These are phyloP conservation scores for Serendipita sp. DNA, from an alignment of 768 basidiomycete species.

Conservation along the genomic window DNA sequence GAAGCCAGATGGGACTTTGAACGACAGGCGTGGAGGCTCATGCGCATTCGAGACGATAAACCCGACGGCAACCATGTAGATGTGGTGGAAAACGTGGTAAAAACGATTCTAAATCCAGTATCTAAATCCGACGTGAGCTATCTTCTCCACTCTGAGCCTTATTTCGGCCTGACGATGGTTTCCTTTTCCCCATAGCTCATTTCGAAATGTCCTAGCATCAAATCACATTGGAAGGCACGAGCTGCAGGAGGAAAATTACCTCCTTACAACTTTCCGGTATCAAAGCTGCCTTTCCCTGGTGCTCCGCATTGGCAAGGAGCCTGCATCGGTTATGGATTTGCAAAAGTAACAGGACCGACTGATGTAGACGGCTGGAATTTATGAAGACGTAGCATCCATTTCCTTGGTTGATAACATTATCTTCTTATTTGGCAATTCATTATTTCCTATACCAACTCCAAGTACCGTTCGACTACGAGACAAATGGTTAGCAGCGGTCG, in stretches of 20 bases:
- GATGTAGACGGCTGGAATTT: not conserved
- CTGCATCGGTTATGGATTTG: not conserved
- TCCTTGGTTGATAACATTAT: not conserved
- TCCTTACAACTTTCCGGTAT: not conserved
- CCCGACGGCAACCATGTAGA: slow-evolving; percentile 75
- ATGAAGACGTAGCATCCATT: not conserved
- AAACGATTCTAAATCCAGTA: slow-evolving; percentile 87
- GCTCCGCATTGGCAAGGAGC: slow-evolving; percentile 1
- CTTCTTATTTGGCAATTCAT: not conserved
- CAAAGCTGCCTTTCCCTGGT: not conserved
- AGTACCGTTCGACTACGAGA: slow-evolving; percentile 58
- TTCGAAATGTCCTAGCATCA: slow-evolving; percentile 44
- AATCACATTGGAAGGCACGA: slow-evolving; percentile 61
- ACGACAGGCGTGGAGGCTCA: slow-evolving; percentile 58
- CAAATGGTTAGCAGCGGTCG: not conserved
- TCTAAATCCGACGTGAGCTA: slow-evolving; percentile 65
- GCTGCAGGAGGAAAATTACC: not conserved
- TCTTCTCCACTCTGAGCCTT: not conserved
- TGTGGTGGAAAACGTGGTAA: slow-evolving; percentile 77
- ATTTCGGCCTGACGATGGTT: slow-evolving; percentile 1
- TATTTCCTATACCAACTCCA: slow-evolving; percentile 54
- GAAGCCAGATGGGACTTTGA: slow-evolving; percentile 83
- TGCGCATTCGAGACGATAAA: slow-evolving; percentile 93
- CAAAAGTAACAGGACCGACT: not conserved
- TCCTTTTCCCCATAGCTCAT: slow-evolving; percentile 37